Base-by-base conservation (phyloP, 495 filamentous ascomycete species). In the Xylaria cubensis region DNA sequence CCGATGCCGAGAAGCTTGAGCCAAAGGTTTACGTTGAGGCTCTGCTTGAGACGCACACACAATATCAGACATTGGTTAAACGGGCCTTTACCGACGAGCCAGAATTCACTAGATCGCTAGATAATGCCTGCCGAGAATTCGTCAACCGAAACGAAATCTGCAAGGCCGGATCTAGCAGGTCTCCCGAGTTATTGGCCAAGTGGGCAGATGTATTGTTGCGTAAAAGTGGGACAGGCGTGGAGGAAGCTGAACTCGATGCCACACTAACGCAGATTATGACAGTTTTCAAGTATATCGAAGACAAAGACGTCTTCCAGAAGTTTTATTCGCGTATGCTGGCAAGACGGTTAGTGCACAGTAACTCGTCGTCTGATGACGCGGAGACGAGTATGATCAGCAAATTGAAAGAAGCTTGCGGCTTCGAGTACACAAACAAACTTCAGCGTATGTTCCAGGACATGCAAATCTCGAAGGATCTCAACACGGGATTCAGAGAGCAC, bases 391-490 rank as follows among this genome's bases (percentile, higher is more conserved):
- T 99, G 96, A 98, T 99, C 81, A 93, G 92, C 85, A 99, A 99
- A 82, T 87, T 99, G 73, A 99, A 98, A 85, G 96, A 99, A 79
- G 96, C 95, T 0, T 98, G 96, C 77, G 96, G 96, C 73, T 98
- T 97, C 72, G 96, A 99, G 80, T 99, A 99, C 80, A 99, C 96
- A 74, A 98, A 98, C 85, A 98, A 98, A 82, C 86, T 99, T 62
- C 96, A 98, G 84, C 94, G 97, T 76, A 99, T 99, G 96, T 98
- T 98, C 88, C 94, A 98, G 79, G 96, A 99, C 76, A 98, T 99
- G 83, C 96, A 98, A 80, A 96, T 97, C 64, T 98, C 95, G 75
- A 97, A 97, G 81, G 97, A 98, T 83, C 90, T 99, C 65, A 98
- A 99, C 81, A 86, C 87, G 46, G 88, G 88, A 46, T 98, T 95